Evolutionary conservation across 495 filamentous ascomycete genomes (phyloP).

Genomic region (Penicillium desertorum): DNA sequence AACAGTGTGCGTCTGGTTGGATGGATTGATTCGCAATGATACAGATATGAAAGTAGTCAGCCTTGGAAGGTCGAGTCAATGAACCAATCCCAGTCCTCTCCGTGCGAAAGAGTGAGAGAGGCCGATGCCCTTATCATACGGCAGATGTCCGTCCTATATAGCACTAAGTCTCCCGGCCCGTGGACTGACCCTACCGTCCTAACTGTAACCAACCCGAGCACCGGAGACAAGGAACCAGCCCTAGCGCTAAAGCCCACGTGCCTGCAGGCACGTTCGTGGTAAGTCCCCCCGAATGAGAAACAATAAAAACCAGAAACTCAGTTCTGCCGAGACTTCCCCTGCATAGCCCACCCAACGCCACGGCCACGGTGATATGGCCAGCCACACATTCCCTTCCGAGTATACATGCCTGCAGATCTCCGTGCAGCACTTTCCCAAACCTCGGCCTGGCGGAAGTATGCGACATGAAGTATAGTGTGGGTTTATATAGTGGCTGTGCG

Average conservation of each 20-base stretch:
- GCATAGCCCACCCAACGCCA: neutral
- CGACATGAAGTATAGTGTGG: neutral
- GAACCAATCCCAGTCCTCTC: neutral
- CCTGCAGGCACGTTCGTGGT: neutral
- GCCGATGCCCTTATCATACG: neutral
- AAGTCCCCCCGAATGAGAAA: neutral
- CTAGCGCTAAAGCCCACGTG: neutral
- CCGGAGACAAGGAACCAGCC: neutral
- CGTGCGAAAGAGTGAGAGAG: neutral
- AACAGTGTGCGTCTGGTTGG: neutral
- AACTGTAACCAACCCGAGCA: neutral
- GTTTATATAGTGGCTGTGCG: neutral
- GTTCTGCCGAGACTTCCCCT: neutral
- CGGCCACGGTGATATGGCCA: neutral
- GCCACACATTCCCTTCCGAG: neutral
- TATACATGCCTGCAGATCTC: neutral
- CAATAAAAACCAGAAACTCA: neutral
- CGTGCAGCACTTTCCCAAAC: neutral
- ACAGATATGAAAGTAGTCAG: neutral
- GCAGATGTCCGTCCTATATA: neutral
- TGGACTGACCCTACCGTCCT: neutral
- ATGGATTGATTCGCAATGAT: neutral
- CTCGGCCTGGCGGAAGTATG: neutral
- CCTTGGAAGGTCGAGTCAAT: too few species aligned
- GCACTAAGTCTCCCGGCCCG: neutral